phyloP scores from a whole-genome alignment of 352 stramenopile species.

The Phytophthora niederhauseri region DNA sequence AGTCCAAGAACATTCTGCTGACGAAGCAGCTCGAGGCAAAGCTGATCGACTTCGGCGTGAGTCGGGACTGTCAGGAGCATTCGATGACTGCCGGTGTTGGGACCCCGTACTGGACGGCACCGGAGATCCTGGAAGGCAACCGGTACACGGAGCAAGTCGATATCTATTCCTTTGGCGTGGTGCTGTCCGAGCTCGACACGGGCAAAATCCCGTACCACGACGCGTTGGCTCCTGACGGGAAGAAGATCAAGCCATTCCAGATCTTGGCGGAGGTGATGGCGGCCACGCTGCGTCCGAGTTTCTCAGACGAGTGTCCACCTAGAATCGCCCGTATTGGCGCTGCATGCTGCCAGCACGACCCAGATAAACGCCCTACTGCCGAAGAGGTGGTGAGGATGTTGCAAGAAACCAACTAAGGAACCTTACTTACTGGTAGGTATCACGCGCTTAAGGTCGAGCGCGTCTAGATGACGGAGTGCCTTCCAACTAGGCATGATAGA shows the following conservation, averaged over 20 bases:
- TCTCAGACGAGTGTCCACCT: not conserved
- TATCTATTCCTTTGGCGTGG: slow-evolving; percentile 32
- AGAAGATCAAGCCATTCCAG: slow-evolving; percentile 38
- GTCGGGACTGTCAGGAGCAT: slow-evolving; percentile 21
- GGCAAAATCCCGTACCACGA: slow-evolving; percentile 35
- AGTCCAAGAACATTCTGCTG: slow-evolving; percentile 67
- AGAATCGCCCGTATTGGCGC: not conserved
- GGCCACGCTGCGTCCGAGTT: not conserved
- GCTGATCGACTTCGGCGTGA: slow-evolving; percentile 47
- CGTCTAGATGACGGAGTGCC: no score
- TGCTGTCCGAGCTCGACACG: slow-evolving; percentile 41
- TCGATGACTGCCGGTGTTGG: slow-evolving; percentile 28
- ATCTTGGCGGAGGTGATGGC: slow-evolving; percentile 27
- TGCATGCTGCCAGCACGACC: not conserved
- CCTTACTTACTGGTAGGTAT: not conserved
- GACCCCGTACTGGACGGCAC: slow-evolving; percentile 36
- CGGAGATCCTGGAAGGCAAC: slow-evolving; percentile 31
- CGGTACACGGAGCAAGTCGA: slow-evolving; percentile 32
- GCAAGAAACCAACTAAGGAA: not conserved
- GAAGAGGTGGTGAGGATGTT: not conserved
- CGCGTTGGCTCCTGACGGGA: slow-evolving; percentile 17
- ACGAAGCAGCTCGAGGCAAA: slow-evolving; percentile 64
- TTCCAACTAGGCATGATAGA: not conserved
- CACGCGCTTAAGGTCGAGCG: no score
- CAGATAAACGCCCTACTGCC: not conserved